Evolutionary conservation across 495 filamentous ascomycete species (phyloP).

Genomic region (Aspergillus sclerotioniger): DNA sequence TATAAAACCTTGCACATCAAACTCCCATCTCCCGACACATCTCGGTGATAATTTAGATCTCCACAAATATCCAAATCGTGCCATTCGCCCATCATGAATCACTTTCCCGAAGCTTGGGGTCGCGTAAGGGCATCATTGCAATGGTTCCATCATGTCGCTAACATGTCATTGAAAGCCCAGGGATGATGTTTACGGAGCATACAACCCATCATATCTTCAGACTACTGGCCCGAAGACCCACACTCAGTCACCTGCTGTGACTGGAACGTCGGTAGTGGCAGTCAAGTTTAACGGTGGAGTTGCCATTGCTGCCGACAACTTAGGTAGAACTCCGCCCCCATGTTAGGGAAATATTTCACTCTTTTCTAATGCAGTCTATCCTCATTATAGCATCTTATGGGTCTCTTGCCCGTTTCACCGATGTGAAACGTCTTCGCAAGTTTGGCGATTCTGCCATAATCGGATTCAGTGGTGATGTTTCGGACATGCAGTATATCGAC

Average conservation of each 20-base stretch:
- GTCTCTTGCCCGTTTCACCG: conserved; percentile 92
- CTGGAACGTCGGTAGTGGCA: conserved; percentile 90
- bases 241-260: conserved; percentile 89
- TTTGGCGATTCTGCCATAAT: conserved; percentile 74
- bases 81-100: conserved; percentile 66
- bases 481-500: conserved; percentile 97
- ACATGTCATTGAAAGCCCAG: conserved; percentile 62
- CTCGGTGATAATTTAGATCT: too few relatives aligned
- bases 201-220: conserved; percentile 81
- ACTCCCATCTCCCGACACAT: not conserved
- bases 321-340: conserved; percentile 57
- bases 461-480: conserved; percentile 91
- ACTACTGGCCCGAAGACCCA: conserved; percentile 69
- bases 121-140: conserved; percentile 61
- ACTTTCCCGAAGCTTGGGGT: conserved; percentile 94
- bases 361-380: not conserved
- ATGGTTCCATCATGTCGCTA: conserved; percentile 25
- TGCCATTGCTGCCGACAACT: conserved; percentile 93
- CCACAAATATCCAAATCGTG: not conserved
- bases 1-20: not conserved
- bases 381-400: conserved; percentile 80
- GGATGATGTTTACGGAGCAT: conserved; percentile 92
- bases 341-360: not conserved
- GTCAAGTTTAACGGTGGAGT: conserved; percentile 96
- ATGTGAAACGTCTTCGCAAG: conserved; percentile 82